Evolutionary conservation across 2,329 filamentous ascomycete species (phyloP).

Genomic region (Aspergillus ochraceoroseus): DNA sequence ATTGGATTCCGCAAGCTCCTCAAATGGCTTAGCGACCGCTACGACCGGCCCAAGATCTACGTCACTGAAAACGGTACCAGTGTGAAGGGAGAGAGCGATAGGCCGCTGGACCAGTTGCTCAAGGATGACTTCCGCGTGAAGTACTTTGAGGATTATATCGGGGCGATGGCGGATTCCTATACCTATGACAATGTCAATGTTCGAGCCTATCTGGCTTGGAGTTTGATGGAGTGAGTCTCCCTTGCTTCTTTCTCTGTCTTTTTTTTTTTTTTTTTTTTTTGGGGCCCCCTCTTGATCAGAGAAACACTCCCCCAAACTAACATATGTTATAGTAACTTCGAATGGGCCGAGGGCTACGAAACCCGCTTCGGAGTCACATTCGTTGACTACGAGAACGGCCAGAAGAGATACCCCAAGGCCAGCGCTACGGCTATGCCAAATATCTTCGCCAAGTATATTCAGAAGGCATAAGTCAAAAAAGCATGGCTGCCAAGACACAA

Average conservation of each 20-base stretch:
- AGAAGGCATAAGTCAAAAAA: slow-evolving; percentile 48
- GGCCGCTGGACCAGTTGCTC: slow-evolving; percentile 64
- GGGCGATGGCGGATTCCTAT: slow-evolving; percentile 68
- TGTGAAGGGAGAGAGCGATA: slow-evolving; percentile 74
- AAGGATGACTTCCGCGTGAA: slow-evolving; percentile 75
- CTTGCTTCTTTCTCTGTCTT: not conserved
- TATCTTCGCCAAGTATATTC: slow-evolving; percentile 66
- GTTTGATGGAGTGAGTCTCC: slow-evolving; percentile 63
- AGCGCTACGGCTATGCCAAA: slow-evolving; percentile 67
- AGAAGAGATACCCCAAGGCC: slow-evolving; percentile 79
- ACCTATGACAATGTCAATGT: slow-evolving; percentile 71
- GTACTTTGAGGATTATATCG: slow-evolving; percentile 74
- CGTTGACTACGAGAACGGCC: slow-evolving; percentile 73
- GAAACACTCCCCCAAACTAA: too few relatives aligned
- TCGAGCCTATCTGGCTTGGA: slow-evolving; percentile 78
- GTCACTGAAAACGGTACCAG: slow-evolving; percentile 87
- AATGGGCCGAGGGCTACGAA: slow-evolving; percentile 88
- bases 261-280: too few relatives aligned
- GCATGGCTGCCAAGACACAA: too few relatives aligned
- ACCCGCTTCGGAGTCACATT: slow-evolving; percentile 79
- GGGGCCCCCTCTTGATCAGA: not conserved
- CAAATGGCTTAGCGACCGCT: slow-evolving; percentile 71
- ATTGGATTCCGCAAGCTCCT: slow-evolving; percentile 72
- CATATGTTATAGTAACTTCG: slow-evolving; percentile 60
- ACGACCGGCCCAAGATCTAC: slow-evolving; percentile 71